Conservation (phyloP, 352 stramenopile genomes). For the Phytopythium aichiense region DNA sequence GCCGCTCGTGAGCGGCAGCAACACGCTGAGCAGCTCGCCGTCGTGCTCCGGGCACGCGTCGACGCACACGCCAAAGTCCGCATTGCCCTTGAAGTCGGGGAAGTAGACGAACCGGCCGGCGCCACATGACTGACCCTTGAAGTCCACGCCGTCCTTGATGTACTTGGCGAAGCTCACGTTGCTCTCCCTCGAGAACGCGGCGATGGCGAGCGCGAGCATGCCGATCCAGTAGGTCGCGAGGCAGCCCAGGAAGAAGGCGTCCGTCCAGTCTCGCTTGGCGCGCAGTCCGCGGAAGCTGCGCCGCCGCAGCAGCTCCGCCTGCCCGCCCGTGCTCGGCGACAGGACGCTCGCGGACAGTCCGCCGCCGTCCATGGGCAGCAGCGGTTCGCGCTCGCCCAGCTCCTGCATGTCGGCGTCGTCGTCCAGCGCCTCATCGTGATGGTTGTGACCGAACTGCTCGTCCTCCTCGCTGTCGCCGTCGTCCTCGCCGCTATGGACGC, state of each 20-base stretch:
- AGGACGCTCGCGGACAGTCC: constrained; percentile 29
- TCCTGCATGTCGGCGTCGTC: constrained; percentile 12
- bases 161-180: constrained; percentile 67
- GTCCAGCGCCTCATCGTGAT: constrained; percentile 10
- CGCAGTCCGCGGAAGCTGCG: constrained; percentile 39
- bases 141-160: constrained; percentile 78
- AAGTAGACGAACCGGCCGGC: constrained; percentile 65
- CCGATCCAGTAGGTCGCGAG: constrained; percentile 71
- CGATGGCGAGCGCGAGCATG: constrained; percentile 65
- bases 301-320: constrained; percentile 30
- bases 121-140: constrained; percentile 55
- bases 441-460: constrained; percentile 8
- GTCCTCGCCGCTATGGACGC: background rate
- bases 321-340: constrained; percentile 42
- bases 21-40: constrained; percentile 41
- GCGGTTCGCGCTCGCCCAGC: constrained; percentile 36
- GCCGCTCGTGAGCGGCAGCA: constrained; percentile 38
- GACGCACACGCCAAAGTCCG: constrained; percentile 82
- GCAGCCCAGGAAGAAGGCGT: constrained; percentile 48
- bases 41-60: constrained; percentile 35
- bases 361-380: constrained; percentile 33
- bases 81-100: constrained; percentile 54
- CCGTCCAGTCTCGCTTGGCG: constrained; percentile 47
- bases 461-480: constrained; percentile 22
- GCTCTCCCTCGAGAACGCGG: constrained; percentile 64